These are phyloP conservation scores for Gynochthodes officinalis DNA, from an alignment of 257 asterid species.

Conservation along the genomic window DNA sequence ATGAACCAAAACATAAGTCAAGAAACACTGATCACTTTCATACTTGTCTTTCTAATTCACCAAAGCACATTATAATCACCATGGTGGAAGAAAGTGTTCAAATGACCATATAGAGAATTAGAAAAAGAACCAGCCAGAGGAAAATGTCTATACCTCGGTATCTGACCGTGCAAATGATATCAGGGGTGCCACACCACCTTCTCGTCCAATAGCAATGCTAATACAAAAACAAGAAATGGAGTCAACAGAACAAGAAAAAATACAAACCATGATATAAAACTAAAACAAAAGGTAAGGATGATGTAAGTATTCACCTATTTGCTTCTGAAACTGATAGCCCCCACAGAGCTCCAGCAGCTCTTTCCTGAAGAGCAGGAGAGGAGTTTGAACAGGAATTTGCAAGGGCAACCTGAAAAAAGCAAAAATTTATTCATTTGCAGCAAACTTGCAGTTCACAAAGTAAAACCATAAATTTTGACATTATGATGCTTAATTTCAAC, in stretches of 20 bases:
- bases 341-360: constrained; percentile 57
- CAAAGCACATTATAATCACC: background rate
- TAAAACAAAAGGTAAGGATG: background rate
- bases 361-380: constrained; percentile 47
- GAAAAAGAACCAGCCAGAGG: background rate
- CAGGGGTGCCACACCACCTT: constrained; percentile 88
- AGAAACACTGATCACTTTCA: background rate
- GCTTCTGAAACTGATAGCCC: constrained; percentile 60
- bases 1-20: constrained; percentile 2
- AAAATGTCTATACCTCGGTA: constrained; percentile 46
- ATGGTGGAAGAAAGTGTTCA: background rate
- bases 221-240: constrained; percentile 10
- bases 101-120: background rate
- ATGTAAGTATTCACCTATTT: constrained; percentile 52
- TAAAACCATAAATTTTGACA: background rate
- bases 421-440: constrained; percentile 9
- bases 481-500: background rate
- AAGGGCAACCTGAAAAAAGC: constrained; percentile 36
- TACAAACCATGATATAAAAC: background rate
- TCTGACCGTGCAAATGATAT: constrained; percentile 70
- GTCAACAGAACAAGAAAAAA: constrained; percentile 7
- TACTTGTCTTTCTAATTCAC: background rate
- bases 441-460: background rate
- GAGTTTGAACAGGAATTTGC: constrained; percentile 49
- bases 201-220: constrained; percentile 88